Base-by-base conservation (phyloP, 108 stramenopile genomes). In the Stephanodiscus minutulus region DNA sequence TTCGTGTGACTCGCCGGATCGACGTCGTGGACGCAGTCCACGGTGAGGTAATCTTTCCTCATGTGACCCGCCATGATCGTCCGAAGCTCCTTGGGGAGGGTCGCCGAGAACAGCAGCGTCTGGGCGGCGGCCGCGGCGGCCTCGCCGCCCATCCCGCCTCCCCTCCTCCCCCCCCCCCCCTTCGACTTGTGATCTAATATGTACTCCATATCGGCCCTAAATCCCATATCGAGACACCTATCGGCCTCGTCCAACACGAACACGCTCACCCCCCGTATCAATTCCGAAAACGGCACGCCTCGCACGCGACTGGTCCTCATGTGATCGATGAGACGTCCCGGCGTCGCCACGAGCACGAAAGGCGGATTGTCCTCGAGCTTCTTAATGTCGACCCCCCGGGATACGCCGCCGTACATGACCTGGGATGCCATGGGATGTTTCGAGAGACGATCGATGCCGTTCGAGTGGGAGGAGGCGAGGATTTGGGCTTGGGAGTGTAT, bases 221-320 rank as follows among this genome's bases (percentile, higher is more conserved):
- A 96, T 18, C 95, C 95, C 93, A 95, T 93, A 52, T 96, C 95
- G 7, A 96, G 78, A 33, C 94, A 88, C 61, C 85, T 83, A 78
- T 96, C 96, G 10, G 91, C 89, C 80, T 96, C 96, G 81, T 96
- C 96, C 37, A 95, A 55, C 17, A 96, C 83, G 50, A 92, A 83
- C 57, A 72, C 64, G 24, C 44, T 35, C 1, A 77, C 67, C 25
- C 68, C 52, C 29, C 80, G 43, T 18, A 83, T 47, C 41, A 80
- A 59, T 18, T 80, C 69, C 27, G 56, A 61, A 41, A 83, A 83
- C 10, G 64, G 58, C 3, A 50, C 28, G 4, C 76, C 64, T 13
- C 47, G 46, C 27, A 83, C 72, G 29, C 39, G 44, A 41, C 84
- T 60, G 82, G 83, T 91, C 68, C 91, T 81, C 57, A 93, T 82